Evolutionary conservation across 2,329 filamentous ascomycete species (phyloP), one percentile per base, ranked within the genome.

Genomic region (Decorospora gaudefroyi): DNA sequence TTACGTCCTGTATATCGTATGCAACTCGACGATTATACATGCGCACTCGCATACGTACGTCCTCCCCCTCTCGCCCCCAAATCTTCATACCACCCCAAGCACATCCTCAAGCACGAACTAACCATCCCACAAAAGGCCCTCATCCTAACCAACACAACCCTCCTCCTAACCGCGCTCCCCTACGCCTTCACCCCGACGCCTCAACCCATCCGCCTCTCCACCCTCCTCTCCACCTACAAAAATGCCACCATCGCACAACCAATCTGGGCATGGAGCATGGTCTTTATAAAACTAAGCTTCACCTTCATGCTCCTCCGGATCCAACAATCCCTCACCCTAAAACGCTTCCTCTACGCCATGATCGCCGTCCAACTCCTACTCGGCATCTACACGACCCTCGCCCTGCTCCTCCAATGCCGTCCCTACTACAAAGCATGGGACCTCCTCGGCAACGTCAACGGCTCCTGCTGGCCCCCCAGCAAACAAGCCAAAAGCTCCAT

Each of bases 231-330:
- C 7, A 35, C 44, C 10, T 42, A 40, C 36, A 36, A 42, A n/a
- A 42, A 51, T 16, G 51, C 46, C 8, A 26, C 46, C 9, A 51
- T 60, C 26, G 46, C 51, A 1, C 50, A 62, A 29, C 55, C 54
- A 10, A 38, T 57, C 11, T 59, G 57, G 49, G 40, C 50, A 1
- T 56, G 46, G 31, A 32, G 44, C 16, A 57, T 57, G 42, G 35
- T 45, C 1, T 33, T 49, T 3, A 33, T 55, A 29, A 62, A 57
- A 30, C 41, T 57, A n/a, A 49, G 49, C 35, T 59, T 64, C 16
- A 53, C 59, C 6, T 48, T 50, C 19, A 64, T 56, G 44, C 47
- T 64, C 6, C 51, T 65, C 4, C 60, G 55, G 3, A 51, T 62
- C 40, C 51, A 58, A 18, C 46, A 49, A 21, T 42, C 41, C 3